Percentiles rank a stretch among this genome's conserved stretches.
Evolutionary conservation across 2,329 filamentous ascomycete genomes (phyloP).

Genomic region (Atkinsonella texensis): DNA sequence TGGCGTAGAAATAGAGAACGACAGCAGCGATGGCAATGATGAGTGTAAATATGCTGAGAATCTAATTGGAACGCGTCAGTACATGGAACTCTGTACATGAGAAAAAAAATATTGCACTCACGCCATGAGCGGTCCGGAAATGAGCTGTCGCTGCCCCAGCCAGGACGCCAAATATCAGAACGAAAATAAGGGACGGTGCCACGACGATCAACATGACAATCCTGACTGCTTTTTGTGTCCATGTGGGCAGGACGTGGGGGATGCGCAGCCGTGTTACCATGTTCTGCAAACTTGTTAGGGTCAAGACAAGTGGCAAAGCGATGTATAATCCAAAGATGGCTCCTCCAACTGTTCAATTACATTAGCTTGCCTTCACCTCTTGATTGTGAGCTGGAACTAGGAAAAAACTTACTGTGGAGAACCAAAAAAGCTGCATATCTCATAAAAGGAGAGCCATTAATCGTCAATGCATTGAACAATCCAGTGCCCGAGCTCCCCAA

Average conservation of each 20-base stretch:
- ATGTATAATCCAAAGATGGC: conserved; percentile 15
- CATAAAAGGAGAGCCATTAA: conserved; percentile 4
- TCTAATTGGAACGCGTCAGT: conserved; percentile 8
- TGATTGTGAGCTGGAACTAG: too few species aligned
- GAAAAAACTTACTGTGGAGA: conserved; percentile 4
- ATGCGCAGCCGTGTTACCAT: conserved; percentile 14
- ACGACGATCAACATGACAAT: conserved; percentile 17
- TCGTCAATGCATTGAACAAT: conserved; percentile 5
- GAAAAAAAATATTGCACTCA: conserved; percentile 9
- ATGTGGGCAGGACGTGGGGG: conserved; percentile 11
- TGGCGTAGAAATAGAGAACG: conserved; percentile 14
- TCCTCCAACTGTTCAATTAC: conserved; percentile 1
- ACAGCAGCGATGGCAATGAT: conserved; percentile 15
- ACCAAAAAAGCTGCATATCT: conserved; percentile 1
- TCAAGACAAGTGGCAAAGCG: conserved; percentile 17
- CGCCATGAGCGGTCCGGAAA: conserved; percentile 18
- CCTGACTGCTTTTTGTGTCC: conserved; percentile 12
- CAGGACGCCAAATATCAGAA: conserved; percentile 17
- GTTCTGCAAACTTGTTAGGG: conserved; percentile 15
- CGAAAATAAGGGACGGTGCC: conserved; percentile 13
- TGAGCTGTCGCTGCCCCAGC: conserved; percentile 12
- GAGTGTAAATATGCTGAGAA: conserved; percentile 16
- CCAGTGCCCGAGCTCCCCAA: conserved; percentile 4
- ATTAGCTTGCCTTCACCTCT: background rate
- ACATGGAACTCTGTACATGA: background rate